These are phyloP conservation scores for Trichophyton rubrum DNA, from an alignment of 2,329 filamentous ascomycete species.

Conservation along the genomic window DNA sequence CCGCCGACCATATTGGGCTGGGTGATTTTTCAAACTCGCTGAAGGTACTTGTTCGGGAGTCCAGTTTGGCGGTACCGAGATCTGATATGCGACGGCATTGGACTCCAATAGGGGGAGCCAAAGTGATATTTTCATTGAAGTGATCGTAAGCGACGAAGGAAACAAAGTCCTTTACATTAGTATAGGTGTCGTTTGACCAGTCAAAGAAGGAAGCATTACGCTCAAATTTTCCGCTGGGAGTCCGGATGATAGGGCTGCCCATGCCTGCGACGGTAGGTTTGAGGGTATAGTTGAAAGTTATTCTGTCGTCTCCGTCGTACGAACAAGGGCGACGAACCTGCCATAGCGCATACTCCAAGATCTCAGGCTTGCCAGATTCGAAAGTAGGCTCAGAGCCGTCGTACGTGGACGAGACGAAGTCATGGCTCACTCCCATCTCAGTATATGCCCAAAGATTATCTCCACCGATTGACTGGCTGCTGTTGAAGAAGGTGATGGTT, in stretches of 20 bases:
- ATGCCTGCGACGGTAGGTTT: not conserved
- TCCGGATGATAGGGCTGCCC: constrained; percentile 2
- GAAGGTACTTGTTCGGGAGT: constrained; percentile 1
- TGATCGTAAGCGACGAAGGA: not conserved
- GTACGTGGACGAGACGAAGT: not conserved
- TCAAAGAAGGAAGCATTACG: constrained; percentile 6
- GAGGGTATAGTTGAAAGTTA: constrained; percentile 4
- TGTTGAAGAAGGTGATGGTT: not conserved
- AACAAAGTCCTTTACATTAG: not conserved
- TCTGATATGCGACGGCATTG: not conserved
- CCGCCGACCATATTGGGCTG: not conserved
- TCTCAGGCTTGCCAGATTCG: not conserved
- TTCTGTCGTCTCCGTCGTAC: not conserved
- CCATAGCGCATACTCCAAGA: not conserved
- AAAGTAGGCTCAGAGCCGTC: not conserved
- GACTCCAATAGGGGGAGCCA: constrained; percentile 1
- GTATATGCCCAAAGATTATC: not conserved
- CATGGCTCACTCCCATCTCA: not conserved
- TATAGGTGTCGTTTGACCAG: not conserved
- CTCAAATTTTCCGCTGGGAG: not conserved
- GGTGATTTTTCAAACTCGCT: not conserved
- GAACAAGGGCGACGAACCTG: not conserved
- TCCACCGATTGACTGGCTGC: not conserved
- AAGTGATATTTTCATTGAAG: not conserved
- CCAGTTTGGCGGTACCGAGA: constrained; percentile 3